Percentiles rank a stretch among this genome's conserved stretches.
Evolutionary conservation across 2,329 filamentous ascomycete genomes (phyloP).

Genomic region (Fusarium pininemorale): DNA sequence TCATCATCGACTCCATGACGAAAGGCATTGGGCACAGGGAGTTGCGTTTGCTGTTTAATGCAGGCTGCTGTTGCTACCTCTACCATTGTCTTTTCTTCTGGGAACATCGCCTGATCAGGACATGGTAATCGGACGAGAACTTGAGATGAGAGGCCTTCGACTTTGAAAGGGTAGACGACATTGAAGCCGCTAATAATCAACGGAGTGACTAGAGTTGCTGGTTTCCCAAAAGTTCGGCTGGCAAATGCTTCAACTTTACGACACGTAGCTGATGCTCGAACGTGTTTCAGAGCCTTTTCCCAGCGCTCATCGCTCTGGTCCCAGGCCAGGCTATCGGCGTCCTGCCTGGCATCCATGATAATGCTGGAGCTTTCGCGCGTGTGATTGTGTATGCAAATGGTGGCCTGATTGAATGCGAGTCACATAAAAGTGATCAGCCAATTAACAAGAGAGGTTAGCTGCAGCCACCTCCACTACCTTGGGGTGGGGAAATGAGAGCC

Average conservation of each 20-base stretch:
- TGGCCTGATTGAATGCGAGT: neutral
- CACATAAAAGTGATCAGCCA: too few species aligned
- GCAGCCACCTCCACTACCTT: too few species aligned
- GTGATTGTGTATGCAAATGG: neutral
- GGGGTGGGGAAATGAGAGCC: too few species aligned
- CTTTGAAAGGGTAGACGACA: slow-evolving; percentile 36
- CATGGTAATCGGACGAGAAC: slow-evolving; percentile 39
- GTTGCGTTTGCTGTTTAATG: slow-evolving; percentile 27
- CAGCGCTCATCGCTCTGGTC: slow-evolving; percentile 42
- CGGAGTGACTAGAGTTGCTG: slow-evolving; percentile 30
- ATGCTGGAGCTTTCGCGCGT: too few species aligned
- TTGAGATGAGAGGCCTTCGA: slow-evolving; percentile 10
- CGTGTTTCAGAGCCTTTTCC: slow-evolving; percentile 38
- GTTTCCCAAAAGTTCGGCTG: slow-evolving; percentile 20
- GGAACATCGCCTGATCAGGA: slow-evolving; percentile 29
- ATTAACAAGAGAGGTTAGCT: too few species aligned
- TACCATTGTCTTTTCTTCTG: slow-evolving; percentile 34
- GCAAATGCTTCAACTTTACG: slow-evolving; percentile 35
- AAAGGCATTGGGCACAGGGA: slow-evolving; percentile 15
- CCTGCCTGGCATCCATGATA: slow-evolving; percentile 30
- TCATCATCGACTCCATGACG: too few species aligned
- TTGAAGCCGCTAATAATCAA: slow-evolving; percentile 44
- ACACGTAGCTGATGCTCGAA: slow-evolving; percentile 25
- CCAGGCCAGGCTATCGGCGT: slow-evolving; percentile 45
- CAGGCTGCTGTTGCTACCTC: slow-evolving; percentile 37